Conservation (phyloP, 345 rosid species). For the Populus pruinosa region DNA sequence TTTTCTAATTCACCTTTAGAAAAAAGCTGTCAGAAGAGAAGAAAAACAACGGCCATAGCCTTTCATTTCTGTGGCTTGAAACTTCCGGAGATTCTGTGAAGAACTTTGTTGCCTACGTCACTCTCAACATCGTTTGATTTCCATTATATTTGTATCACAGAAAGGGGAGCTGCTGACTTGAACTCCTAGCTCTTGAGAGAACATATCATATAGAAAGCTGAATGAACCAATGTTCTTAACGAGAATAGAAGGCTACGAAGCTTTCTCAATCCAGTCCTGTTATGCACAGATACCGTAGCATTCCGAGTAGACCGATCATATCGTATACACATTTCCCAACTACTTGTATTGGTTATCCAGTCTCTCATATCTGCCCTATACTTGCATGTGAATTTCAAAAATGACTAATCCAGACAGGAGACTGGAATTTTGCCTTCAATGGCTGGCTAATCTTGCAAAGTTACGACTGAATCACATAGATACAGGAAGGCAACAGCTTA, state of each 20-base stretch:
- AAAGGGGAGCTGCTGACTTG: neutral
- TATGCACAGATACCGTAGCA: neutral
- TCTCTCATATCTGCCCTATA: neutral
- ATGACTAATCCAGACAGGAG: neutral
- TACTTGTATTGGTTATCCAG: neutral
- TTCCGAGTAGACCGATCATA: neutral
- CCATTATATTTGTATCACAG: neutral
- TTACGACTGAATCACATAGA: neutral
- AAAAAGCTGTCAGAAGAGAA: neutral
- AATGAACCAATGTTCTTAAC: neutral
- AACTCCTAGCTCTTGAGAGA: neutral
- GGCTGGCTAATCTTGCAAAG: neutral
- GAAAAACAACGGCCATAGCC: neutral
- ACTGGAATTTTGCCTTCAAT: neutral
- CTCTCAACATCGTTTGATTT: neutral
- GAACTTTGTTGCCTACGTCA: neutral
- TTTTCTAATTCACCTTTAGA: neutral
- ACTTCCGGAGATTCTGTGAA: neutral
- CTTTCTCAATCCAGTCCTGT: neutral
- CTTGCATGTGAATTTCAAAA: neutral
- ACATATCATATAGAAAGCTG: neutral
- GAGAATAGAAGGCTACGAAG: neutral
- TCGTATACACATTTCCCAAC: neutral
- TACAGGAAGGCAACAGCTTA: neutral
- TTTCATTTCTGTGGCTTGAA: constrained; percentile 6